Evolutionary conservation across 2,329 filamentous ascomycete species (phyloP).

Genomic region (Trichoderma sp.): DNA sequence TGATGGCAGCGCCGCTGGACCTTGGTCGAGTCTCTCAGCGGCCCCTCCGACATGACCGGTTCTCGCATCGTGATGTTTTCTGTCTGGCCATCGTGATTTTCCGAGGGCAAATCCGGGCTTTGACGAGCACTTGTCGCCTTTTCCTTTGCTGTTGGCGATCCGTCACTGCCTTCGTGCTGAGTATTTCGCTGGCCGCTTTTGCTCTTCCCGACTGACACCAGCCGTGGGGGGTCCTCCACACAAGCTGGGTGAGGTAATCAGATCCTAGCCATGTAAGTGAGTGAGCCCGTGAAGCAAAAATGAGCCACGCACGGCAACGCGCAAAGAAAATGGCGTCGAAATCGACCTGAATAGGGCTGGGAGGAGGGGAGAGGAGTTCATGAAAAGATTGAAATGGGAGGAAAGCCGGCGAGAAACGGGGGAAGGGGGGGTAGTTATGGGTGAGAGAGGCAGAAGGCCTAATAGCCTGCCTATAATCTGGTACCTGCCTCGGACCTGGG

Average conservation of each 20-base stretch:
- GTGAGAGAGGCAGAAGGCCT: constrained; percentile 24
- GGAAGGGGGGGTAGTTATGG: constrained; percentile 40
- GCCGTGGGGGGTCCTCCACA: constrained; percentile 11
- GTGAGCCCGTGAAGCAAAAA: constrained; percentile 14
- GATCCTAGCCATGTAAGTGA: constrained; percentile 19
- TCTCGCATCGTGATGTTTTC: constrained; percentile 11
- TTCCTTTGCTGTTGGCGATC: background rate
- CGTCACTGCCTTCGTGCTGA: background rate
- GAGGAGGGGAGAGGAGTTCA: constrained; percentile 23
- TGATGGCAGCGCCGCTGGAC: constrained; percentile 22
- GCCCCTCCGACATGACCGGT: constrained; percentile 18
- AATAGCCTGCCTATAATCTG: constrained; percentile 24
- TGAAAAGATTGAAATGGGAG: constrained; percentile 29
- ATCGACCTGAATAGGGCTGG: constrained; percentile 3
- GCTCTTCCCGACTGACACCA: constrained; percentile 2
- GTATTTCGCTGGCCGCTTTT: constrained; percentile 1
- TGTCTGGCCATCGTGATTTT: background rate
- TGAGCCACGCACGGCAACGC: constrained; percentile 20
- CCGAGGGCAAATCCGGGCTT: background rate
- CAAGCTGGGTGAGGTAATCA: constrained; percentile 20
- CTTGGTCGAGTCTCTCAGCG: constrained; percentile 17
- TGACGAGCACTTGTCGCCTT: background rate
- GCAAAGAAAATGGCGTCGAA: constrained; percentile 21
- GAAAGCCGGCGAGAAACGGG: constrained; percentile 34
- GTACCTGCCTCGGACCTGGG: constrained; percentile 8